A percentile compares a stretch with the other conserved stretches of the same genome.
phyloP scores from a whole-genome alignment of 75 land plant species.

The Adiantum capillusveneris region DNA sequence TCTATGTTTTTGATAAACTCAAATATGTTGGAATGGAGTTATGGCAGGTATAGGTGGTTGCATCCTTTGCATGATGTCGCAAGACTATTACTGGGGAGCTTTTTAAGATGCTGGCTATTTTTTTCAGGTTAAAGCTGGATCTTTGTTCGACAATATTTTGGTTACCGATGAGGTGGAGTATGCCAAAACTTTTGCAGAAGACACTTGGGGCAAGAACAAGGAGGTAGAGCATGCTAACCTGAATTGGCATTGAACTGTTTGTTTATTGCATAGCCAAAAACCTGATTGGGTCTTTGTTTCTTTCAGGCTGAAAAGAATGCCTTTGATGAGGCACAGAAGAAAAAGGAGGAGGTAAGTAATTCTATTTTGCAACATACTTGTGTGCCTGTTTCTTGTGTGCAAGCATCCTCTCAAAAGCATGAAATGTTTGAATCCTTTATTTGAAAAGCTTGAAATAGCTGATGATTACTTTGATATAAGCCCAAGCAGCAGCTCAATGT shows the following conservation, averaged over 20 bases:
- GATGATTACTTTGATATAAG: too few relatives aligned
- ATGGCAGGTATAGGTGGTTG: conserved; percentile 69
- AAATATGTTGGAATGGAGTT: conserved; percentile 87
- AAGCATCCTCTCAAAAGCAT: background rate
- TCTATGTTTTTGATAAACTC: conserved; percentile 77
- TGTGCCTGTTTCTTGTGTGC: background rate
- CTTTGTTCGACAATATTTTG: conserved; percentile 27
- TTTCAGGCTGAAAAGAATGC: conserved; percentile 24
- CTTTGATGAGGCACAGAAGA: conserved; percentile 30
- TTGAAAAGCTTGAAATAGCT: too few relatives aligned
- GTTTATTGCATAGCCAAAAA: too few relatives aligned
- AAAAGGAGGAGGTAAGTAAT: conserved; percentile 27
- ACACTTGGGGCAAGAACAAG: conserved; percentile 20
- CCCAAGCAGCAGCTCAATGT: too few relatives aligned
- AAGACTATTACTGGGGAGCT: too few relatives aligned
- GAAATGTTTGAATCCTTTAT: too few relatives aligned
- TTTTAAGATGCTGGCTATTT: too few relatives aligned
- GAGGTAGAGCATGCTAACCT: conserved; percentile 5
- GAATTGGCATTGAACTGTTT: too few relatives aligned
- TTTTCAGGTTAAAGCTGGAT: conserved; percentile 23
- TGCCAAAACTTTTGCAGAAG: conserved; percentile 24
- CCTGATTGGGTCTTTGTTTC: too few relatives aligned
- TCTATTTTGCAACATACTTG: background rate
- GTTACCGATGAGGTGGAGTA: conserved; percentile 25
- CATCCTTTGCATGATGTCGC: too few relatives aligned